Base-by-base conservation (phyloP, 2,329 filamentous ascomycete genomes). In the Metarhizium humberi region DNA sequence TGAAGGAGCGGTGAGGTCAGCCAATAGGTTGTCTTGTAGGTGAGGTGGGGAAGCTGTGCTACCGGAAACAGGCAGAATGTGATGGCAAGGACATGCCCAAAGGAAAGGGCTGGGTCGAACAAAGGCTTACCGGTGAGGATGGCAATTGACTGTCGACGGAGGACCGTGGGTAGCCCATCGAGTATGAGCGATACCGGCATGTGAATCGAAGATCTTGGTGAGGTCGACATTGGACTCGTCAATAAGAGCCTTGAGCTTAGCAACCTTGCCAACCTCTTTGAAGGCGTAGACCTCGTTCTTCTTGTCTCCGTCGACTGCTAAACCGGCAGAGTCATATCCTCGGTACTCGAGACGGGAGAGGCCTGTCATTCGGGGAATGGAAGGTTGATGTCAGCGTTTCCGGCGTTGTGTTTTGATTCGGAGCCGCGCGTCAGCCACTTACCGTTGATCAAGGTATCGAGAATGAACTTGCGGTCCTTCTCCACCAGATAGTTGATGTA, bases 401-500 rank as follows among this genome's bases (percentile, higher is more conserved):
- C 10, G 3, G 13, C 5, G 3, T 20, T 8, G 20, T 34, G 42
- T 13, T 18, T 50, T 16, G 13, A 18, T 29, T 14, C 13, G 56
- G 52, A 18, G 52, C 8, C 11, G 7, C n/a, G 29, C 36, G 34
- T 40, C 46, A 43, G 40, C 18, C 58, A 77, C 86, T 74, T 75
- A 91, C 91, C 92, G 79, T 97, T 96, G 73, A 96, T 88, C 65
- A 99, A 82, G 60, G 92, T 97, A 72, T 96, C 86, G 70, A 97
- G 82, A 73, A 97, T 95, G 78, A 88, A 95, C 76, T 90, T 92
- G 73, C 94, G 85, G 79, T 97, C 92, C 84, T 95, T 96, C 82
- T 97, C 94, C 72, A 97, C 91, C 73, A 97, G 80, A 78, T 97
- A 97, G 80, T 97, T 97, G 79, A 97, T 90, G 82, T 97, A 97